phyloP scores from a whole-genome alignment of 176 grass and related monocot genomes.

The Canna indica region DNA sequence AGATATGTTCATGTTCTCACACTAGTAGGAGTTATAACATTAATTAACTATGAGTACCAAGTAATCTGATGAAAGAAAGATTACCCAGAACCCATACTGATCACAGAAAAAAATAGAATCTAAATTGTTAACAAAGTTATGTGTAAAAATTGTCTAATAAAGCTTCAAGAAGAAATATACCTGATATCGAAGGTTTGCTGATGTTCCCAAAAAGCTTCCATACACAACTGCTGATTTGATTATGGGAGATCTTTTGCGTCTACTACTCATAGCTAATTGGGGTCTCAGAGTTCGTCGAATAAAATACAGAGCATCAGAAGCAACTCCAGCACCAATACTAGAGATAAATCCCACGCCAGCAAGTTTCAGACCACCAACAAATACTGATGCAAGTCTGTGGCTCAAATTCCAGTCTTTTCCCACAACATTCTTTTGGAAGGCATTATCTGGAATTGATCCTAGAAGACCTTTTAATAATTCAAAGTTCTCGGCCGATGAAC shows the following conservation, averaged over 20 bases:
- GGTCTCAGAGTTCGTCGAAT: conserved; percentile 50
- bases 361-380: conserved; percentile 85
- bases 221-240: conserved; percentile 75
- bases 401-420: conserved; percentile 68
- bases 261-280: conserved; percentile 28
- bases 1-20: background rate
- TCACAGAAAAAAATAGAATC: background rate
- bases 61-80: background rate
- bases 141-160: background rate
- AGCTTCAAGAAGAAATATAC: conserved; percentile 25
- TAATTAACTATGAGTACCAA: background rate
- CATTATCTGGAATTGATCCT: conserved; percentile 85
- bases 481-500: conserved; percentile 49
- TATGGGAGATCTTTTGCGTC: conserved; percentile 54
- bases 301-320: conserved; percentile 62
- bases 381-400: conserved; percentile 74
- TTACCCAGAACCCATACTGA: background rate
- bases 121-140: background rate
- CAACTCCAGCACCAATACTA: conserved; percentile 90
- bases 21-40: background rate
- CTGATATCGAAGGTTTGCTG: conserved; percentile 97
- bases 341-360: conserved; percentile 83
- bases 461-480: conserved; percentile 75
- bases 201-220: conserved; percentile 83
- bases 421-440: conserved; percentile 76